phyloP scores from a whole-genome alignment of 2,329 filamentous ascomycete genomes.

The Trichoderma endophyticum region DNA sequence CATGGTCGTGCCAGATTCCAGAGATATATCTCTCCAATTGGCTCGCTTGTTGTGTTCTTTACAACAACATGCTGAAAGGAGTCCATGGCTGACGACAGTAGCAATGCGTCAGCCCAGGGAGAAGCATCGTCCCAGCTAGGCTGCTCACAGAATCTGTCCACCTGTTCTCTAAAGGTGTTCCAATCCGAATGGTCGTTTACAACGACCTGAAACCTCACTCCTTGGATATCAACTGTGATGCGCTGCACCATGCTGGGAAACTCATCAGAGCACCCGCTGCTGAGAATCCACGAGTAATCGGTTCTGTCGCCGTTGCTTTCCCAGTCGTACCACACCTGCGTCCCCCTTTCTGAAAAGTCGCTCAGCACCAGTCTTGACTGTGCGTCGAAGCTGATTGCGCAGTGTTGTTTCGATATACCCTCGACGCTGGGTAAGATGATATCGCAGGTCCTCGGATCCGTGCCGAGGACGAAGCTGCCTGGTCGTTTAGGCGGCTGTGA shows the following conservation, averaged over 20 bases:
- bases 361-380: slow-evolving; percentile 38
- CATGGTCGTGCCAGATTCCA: slow-evolving; percentile 42
- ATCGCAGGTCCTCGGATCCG: slow-evolving; percentile 36
- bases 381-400: slow-evolving; percentile 39
- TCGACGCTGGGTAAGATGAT: slow-evolving; percentile 35
- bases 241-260: slow-evolving; percentile 35
- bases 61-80: slow-evolving; percentile 37
- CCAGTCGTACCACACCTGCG: slow-evolving; percentile 43
- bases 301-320: slow-evolving; percentile 37
- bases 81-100: slow-evolving; percentile 21
- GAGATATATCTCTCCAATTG: slow-evolving; percentile 37
- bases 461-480: slow-evolving; percentile 39
- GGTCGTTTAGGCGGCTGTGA: slow-evolving; percentile 32
- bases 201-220: slow-evolving; percentile 38
- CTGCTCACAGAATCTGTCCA: slow-evolving; percentile 35
- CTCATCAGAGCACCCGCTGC: slow-evolving; percentile 31
- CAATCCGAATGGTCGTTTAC: slow-evolving; percentile 37
- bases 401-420: slow-evolving; percentile 37
- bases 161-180: slow-evolving; percentile 33
- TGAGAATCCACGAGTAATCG: slow-evolving; percentile 37
- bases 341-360: slow-evolving; percentile 38
- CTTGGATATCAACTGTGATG: slow-evolving; percentile 40
- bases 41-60: slow-evolving; percentile 33
- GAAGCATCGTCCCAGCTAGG: slow-evolving; percentile 27
- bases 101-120: slow-evolving; percentile 29